Evolutionary conservation across 331 rosid genomes (phyloP), one percentile per base, ranked within the genome.

Genomic region (Ulmus americana): DNA sequence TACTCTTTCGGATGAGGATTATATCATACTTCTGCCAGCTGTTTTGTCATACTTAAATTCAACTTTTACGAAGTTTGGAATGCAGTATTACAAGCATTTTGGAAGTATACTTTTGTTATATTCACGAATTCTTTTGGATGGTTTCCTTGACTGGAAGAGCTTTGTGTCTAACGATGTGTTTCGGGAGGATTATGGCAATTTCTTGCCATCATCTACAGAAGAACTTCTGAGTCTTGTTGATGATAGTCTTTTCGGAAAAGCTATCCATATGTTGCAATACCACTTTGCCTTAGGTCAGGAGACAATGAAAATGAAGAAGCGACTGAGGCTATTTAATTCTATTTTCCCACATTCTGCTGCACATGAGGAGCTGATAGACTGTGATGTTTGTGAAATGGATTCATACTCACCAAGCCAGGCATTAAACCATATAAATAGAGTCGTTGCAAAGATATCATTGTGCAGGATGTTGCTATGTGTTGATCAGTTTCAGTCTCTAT

Each of bases 191-290:
- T 86, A 70, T 69, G 82, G 76, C 5, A 80, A 84, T 55, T 56
- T 78, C 52, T 47, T 83, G 46, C 98, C 97, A 39, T 75, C 76
- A 63, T 83, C 97, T 68, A 51, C 72, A 62, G 74, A 70, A 66
- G 90, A 92, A 70, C 76, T 92, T 65, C 67, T 86, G 8, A 43
- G 61, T 70, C 81, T 83, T 75, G 61, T 76, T 28, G 70, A 85
- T 79, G 46, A 56, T 51, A 89, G 95, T 77, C 95, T 92, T 80
- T 94, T 92, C 75, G 88, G 95, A 70, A 89, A 86, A 76, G 69
- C 84, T 64, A 58, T 86, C 70, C 61, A 64, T 46, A 89, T 92
- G 90, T 64, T 89, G 80, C 68, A 63, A 73, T 70, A 76, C 77
- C 83, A 82, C 84, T 77, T 80, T 70, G 71, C 83, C 53, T 64